phyloP scores from a whole-genome alignment of 2,329 filamentous ascomycete species.

The Exophiala dermatitidis region DNA sequence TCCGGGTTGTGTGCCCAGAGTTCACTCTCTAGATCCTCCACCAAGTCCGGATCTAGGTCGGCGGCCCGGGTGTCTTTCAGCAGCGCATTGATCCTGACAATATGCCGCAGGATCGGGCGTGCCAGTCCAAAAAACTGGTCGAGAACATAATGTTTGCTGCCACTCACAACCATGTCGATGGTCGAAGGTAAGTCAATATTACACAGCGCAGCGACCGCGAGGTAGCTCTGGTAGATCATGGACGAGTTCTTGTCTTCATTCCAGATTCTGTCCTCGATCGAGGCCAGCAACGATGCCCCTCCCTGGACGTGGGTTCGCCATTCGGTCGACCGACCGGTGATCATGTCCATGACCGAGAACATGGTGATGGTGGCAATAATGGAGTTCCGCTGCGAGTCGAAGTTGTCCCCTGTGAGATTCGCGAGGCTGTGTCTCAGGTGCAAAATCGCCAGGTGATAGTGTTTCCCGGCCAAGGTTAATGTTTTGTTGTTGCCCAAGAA shows the following conservation, averaged over 20 bases:
- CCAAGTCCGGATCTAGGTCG: conserved; percentile 12
- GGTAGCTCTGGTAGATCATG: conserved; percentile 29
- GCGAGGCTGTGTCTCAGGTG: conserved; percentile 31
- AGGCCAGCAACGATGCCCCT: conserved; percentile 25
- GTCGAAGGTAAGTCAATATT: conserved; percentile 27
- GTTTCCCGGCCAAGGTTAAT: conserved; percentile 28
- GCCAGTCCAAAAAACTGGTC: conserved; percentile 30
- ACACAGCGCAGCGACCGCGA: conserved; percentile 30
- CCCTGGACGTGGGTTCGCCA: conserved; percentile 28
- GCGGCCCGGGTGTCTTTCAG: conserved; percentile 22
- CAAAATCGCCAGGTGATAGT: conserved; percentile 29
- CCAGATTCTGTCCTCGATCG: conserved; percentile 13
- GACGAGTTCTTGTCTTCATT: conserved; percentile 15
- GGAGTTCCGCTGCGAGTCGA: conserved; percentile 15
- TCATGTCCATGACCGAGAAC: conserved; percentile 25
- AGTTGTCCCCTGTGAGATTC: conserved; percentile 26
- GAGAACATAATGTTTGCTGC: conserved; percentile 26
- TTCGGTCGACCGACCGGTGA: conserved; percentile 20
- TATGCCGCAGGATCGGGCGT: conserved; percentile 25
- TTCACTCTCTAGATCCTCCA: conserved; percentile 32
- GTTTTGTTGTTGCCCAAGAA: conserved; percentile 25
- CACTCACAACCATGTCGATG: conserved; percentile 22
- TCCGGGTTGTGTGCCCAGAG: conserved; percentile 28
- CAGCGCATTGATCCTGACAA: conserved; percentile 26
- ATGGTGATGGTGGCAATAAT: conserved; percentile 23